Percentiles rank a stretch among this genome's conserved stretches.
These are phyloP conservation scores for Paspalum notatum DNA, from an alignment of 176 grass and related monocot species.

Conservation along the genomic window DNA sequence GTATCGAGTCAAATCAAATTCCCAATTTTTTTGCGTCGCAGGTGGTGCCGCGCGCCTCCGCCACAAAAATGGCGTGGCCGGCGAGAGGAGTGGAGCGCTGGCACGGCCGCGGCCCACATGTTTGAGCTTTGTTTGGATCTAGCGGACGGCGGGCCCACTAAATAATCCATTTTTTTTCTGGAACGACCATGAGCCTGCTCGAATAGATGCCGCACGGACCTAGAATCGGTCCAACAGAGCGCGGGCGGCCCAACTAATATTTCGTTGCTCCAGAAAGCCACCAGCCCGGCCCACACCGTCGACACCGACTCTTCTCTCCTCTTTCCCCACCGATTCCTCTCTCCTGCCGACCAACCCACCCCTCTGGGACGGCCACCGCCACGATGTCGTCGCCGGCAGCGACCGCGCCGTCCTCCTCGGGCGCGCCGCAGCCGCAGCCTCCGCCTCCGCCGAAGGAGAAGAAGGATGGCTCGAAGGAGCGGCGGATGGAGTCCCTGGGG, in stretches of 20 bases:
- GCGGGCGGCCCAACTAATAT: background rate
- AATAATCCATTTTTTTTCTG: background rate
- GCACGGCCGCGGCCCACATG: conserved; percentile 35
- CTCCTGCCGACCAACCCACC: conserved; percentile 4
- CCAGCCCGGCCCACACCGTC: conserved; percentile 23
- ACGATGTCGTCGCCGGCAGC: conserved; percentile 47
- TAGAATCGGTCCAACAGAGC: background rate
- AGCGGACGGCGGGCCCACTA: conserved; percentile 25
- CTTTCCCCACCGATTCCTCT: background rate
- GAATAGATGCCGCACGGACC: background rate
- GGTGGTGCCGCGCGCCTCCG: conserved; percentile 16
- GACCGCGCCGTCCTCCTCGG: conserved; percentile 18
- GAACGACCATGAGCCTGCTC: conserved; percentile 6
- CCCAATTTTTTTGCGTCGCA: conserved; percentile 20
- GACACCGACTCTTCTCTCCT: background rate
- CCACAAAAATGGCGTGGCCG: conserved; percentile 42
- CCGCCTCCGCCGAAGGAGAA: conserved; percentile 1
- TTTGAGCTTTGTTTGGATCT: conserved; percentile 15
- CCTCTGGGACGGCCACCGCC: background rate
- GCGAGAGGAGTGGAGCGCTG: conserved; percentile 2
- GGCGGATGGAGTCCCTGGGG: conserved; percentile 83
- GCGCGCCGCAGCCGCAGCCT: background rate
- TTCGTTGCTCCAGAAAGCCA: background rate
- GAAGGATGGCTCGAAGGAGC: conserved; percentile 37
- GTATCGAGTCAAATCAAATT: background rate